These are phyloP conservation scores for Miscanthus sacchariflorus DNA, from an alignment of 202 grass and related monocot species.

Conservation along the genomic window DNA sequence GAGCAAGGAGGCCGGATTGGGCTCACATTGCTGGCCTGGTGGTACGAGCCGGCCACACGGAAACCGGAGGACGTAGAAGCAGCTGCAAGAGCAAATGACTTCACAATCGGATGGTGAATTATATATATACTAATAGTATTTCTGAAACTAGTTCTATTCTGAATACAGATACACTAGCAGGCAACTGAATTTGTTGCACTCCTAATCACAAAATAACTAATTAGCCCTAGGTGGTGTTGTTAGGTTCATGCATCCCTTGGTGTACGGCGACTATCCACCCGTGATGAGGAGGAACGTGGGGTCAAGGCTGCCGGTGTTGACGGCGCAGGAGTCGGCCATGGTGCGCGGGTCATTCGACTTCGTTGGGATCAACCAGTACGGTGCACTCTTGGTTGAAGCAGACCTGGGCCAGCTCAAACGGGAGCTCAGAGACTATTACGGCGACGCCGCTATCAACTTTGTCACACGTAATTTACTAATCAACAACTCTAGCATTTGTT, in stretches of 20 bases:
- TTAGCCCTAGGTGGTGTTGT: too few relatives aligned
- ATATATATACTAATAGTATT: too few relatives aligned
- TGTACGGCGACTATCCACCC: slow-evolving; percentile 64
- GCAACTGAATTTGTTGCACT: too few relatives aligned
- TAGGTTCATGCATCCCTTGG: slow-evolving; percentile 77
- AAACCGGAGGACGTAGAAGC: slow-evolving; percentile 47
- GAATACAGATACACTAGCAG: neutral
- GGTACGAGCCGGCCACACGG: slow-evolving; percentile 59
- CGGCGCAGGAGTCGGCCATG: slow-evolving; percentile 44
- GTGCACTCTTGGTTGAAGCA: neutral
- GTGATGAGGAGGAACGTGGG: slow-evolving; percentile 60
- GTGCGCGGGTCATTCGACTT: slow-evolving; percentile 68
- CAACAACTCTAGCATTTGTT: too few relatives aligned
- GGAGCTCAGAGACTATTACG: neutral
- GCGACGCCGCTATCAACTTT: neutral
- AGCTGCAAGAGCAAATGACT: slow-evolving; percentile 75
- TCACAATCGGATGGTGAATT: slow-evolving; percentile 63
- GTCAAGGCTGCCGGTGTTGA: slow-evolving; percentile 53
- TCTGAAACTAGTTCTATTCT: too few relatives aligned
- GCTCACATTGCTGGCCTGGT: slow-evolving; percentile 63
- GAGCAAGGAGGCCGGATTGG: slow-evolving; percentile 77
- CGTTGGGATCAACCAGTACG: slow-evolving; percentile 72
- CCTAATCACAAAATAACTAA: too few relatives aligned
- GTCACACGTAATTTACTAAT: neutral
- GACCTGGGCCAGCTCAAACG: neutral